Evolutionary conservation across 2,329 filamentous ascomycete genomes (phyloP), one percentile per base, ranked within the genome.

Genomic region (Verticillium alfalfae): DNA sequence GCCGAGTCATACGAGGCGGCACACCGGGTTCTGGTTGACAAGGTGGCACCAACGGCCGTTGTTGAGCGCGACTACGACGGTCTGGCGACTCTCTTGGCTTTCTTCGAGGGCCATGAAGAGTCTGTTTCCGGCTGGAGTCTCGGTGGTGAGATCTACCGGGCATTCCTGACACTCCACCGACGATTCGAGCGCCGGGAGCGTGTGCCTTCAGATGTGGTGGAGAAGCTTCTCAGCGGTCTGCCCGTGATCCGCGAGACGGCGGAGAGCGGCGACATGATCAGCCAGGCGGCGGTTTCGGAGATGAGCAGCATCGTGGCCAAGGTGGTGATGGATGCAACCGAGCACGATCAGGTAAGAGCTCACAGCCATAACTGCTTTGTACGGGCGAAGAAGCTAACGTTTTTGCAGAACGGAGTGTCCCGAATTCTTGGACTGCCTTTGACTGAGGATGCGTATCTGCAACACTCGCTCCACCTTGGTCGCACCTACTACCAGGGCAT

Each of bases 21-120:
- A 0, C 95, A 98, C 75, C 84, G 87, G 34, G 91, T 94, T 1
- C 88, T 99, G 60, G 85, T 90, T 63, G 86, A 86, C 65, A 84
- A 89, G 66, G 93, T 98, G 36, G 95, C 91, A 0, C 95, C 95
- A 0, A 81, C 84, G 34, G 87, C 92, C 12, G 84, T 99, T 65
- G 90, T 99, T 64, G 90, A 92, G 70, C 88, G 89, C 54, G 89
- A 97, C 72, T 94, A 92, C 69, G 82, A 84, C 22, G 83, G 82
- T 2, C 79, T 98, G 1, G 84, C 85, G 49, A 79, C 83, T 37
- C 80, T 97, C 45, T 83, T 98, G 41, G 80, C 81, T 18, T 87
- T 88, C 63, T 97, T 99, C 70, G 77, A 87, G 59, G 81, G 81
- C 1, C 86, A 83, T 34, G 82, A 86, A 37, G 77, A 82, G 41